Percentiles rank a stretch among this genome's conserved stretches.
Evolutionary conservation across 352 stramenopile species (phyloP).

Genomic region (Globisporangium acanthophoron): DNA sequence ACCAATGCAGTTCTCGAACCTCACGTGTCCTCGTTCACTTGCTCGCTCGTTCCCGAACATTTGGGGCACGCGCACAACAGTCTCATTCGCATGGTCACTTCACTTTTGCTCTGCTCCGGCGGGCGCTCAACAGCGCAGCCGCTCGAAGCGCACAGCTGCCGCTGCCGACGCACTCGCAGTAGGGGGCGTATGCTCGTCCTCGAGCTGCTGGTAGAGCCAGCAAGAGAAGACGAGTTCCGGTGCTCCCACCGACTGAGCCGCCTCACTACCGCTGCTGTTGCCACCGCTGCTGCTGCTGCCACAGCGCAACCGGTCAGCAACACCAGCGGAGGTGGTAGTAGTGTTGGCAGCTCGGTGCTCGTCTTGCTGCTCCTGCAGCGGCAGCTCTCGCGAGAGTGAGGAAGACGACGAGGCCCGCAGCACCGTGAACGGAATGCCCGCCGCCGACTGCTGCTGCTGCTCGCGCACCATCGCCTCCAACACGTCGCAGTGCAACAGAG

Average conservation of each 20-base stretch:
- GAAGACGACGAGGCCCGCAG: background rate
- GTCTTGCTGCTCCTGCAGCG: background rate
- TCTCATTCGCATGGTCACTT: too few relatives aligned
- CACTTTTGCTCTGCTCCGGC: background rate
- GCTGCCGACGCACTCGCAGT: background rate
- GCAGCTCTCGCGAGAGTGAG: too few relatives aligned
- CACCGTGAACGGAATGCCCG: conserved; percentile 2
- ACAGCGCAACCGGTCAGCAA: background rate
- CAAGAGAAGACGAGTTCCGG: conserved; percentile 8
- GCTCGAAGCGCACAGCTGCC: conserved; percentile 8
- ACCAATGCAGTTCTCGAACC: too few relatives aligned
- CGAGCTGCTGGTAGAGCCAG: conserved; percentile 14
- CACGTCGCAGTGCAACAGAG: conserved; percentile 12
- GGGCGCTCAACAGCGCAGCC: background rate
- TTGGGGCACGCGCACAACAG: background rate
- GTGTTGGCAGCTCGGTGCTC: background rate
- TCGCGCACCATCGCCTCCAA: conserved; percentile 1
- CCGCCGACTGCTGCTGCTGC: background rate
- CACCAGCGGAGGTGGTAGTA: background rate
- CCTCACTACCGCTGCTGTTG: background rate
- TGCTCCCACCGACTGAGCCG: background rate
- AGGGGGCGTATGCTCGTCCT: background rate
- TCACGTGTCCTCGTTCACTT: background rate
- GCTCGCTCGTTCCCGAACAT: background rate
- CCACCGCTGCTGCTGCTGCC: background rate